Conservation (phyloP, 2,329 filamentous ascomycete species). For the Pleomassaria siparia region DNA sequence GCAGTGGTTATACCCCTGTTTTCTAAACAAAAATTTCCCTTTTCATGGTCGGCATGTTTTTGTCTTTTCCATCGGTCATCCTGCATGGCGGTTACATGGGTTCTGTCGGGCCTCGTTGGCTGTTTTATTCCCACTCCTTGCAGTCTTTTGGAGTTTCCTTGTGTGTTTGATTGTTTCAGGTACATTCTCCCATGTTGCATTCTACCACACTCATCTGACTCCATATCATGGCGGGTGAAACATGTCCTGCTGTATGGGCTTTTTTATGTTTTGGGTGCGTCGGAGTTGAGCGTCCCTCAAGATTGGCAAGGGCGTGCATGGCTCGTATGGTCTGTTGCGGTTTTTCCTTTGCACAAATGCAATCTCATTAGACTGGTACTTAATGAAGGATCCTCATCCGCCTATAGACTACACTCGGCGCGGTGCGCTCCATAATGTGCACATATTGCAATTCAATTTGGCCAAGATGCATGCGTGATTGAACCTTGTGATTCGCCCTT, state of each 20-base stretch:
- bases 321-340: slow-evolving; percentile 23
- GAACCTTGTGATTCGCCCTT: background rate
- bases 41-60: slow-evolving; percentile 29
- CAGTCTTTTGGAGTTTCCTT: slow-evolving; percentile 20
- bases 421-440: slow-evolving; percentile 35
- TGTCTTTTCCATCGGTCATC: slow-evolving; percentile 22
- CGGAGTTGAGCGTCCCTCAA: slow-evolving; percentile 37
- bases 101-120: slow-evolving; percentile 21
- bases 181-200: slow-evolving; percentile 31
- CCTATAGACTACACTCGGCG: slow-evolving; percentile 40
- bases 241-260: slow-evolving; percentile 13
- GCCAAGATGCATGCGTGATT: background rate
- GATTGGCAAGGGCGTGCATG: slow-evolving; percentile 37
- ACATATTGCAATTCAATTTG: slow-evolving; percentile 7
- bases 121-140: slow-evolving; percentile 15
- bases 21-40: slow-evolving; percentile 39
- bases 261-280: slow-evolving; percentile 20
- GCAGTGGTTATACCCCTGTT: slow-evolving; percentile 46
- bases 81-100: slow-evolving; percentile 31
- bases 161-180: slow-evolving; percentile 21
- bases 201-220: slow-evolving; percentile 23
- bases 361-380: slow-evolving; percentile 43
- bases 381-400: slow-evolving; percentile 45
- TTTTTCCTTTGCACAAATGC: slow-evolving; percentile 30
- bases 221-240: slow-evolving; percentile 13